These are phyloP conservation scores for Purpureocillium takamizusanense DNA, from an alignment of 2,329 filamentous ascomycete species.

Conservation along the genomic window DNA sequence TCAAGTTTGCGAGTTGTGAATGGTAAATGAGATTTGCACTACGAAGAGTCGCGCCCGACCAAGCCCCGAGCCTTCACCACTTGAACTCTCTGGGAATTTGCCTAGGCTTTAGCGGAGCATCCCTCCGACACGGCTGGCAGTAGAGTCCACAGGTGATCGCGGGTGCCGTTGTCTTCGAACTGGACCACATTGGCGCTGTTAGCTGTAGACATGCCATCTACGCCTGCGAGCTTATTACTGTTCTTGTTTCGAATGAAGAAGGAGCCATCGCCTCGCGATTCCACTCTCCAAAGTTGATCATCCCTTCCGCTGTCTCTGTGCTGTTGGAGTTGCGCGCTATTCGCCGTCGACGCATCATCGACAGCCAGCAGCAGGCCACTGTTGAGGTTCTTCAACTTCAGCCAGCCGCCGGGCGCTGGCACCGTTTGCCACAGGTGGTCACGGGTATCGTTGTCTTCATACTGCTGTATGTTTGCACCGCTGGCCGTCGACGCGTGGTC, in stretches of 20 bases:
- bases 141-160: constrained; percentile 8
- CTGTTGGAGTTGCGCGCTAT: constrained; percentile 7
- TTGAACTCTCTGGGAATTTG: no score
- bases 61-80: no score
- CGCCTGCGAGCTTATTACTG: constrained; percentile 6
- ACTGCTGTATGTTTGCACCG: constrained; percentile 6
- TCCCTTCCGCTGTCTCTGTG: constrained; percentile 1
- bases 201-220: constrained; percentile 5
- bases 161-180: constrained; percentile 8
- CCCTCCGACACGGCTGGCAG: background rate
- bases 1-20: no score
- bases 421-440: constrained; percentile 8
- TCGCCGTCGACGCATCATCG: constrained; percentile 1
- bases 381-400: constrained; percentile 7
- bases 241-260: constrained; percentile 9
- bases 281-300: constrained; percentile 8
- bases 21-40: no score
- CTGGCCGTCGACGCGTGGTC: background rate
- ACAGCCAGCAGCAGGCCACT: constrained; percentile 7
- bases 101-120: no score
- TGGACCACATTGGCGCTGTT: constrained; percentile 9
- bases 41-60: no score
- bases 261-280: constrained; percentile 2
- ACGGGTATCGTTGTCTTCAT: constrained; percentile 6
- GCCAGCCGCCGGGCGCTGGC: constrained; percentile 6